Evolutionary conservation across 345 rosid species (phyloP).

Genomic region (Geranium rotundifolium): DNA sequence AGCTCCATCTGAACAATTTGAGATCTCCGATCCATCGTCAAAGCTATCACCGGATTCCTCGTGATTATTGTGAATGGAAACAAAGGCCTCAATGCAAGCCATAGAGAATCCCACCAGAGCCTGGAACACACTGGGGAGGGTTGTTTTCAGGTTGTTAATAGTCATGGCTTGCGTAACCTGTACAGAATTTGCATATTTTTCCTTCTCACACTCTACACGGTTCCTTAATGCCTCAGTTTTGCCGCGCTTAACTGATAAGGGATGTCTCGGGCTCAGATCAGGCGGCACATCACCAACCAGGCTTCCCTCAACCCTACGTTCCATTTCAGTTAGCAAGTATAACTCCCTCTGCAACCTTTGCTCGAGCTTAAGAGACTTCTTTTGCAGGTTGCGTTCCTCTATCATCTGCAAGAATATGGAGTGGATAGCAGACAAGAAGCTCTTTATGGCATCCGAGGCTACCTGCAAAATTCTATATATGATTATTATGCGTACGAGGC

Average conservation of each 20-base stretch:
- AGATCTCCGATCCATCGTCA: not conserved
- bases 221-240: conserved; percentile 49
- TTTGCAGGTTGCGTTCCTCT: conserved; percentile 45
- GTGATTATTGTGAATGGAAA: conserved; percentile 30
- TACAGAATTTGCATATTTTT: conserved; percentile 35
- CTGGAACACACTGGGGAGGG: conserved; percentile 70
- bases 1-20: not conserved
- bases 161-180: conserved; percentile 49
- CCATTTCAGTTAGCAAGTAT: conserved; percentile 41
- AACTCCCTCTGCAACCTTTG: conserved; percentile 44
- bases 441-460: conserved; percentile 60
- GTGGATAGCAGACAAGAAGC: conserved; percentile 47
- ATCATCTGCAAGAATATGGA: conserved; percentile 46
- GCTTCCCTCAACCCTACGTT: conserved; percentile 34
- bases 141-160: conserved; percentile 53
- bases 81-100: conserved; percentile 44
- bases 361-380: conserved; percentile 8
- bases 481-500: too few species aligned
- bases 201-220: conserved; percentile 44
- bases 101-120: conserved; percentile 48
- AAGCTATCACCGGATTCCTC: conserved; percentile 8
- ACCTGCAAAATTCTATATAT: conserved; percentile 23
- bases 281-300: conserved; percentile 16
- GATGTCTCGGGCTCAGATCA: conserved; percentile 54
- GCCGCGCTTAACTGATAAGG: conserved; percentile 46